Conservation (phyloP, 345 rosid species). For the Combretum micranthum region DNA sequence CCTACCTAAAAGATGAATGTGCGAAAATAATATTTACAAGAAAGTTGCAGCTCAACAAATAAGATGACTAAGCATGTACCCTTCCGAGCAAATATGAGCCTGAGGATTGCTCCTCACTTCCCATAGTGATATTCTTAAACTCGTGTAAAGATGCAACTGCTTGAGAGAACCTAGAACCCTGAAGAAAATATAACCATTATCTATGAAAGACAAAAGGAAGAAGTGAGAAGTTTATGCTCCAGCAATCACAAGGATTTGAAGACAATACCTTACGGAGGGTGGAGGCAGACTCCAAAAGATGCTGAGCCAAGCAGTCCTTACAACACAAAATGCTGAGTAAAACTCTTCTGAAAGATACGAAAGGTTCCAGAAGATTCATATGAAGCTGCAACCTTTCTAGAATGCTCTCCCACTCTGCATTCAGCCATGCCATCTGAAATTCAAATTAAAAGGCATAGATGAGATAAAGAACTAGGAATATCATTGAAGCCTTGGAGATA, state of each 20-base stretch:
- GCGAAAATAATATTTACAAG: no score
- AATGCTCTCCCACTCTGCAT: slow-evolving; percentile 67
- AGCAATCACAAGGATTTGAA: neutral
- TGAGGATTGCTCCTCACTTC: slow-evolving; percentile 33
- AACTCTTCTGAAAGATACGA: slow-evolving; percentile 79
- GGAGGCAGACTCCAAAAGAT: slow-evolving; percentile 89
- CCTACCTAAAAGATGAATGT: no score
- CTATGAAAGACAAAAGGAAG: slow-evolving; percentile 8
- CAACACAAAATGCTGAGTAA: slow-evolving; percentile 77
- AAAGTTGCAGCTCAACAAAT: no score
- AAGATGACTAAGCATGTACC: slow-evolving; percentile 31
- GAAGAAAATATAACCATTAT: slow-evolving; percentile 15
- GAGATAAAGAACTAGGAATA: neutral
- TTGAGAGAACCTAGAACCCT: slow-evolving; percentile 86
- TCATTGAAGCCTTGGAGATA: neutral
- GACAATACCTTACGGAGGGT: slow-evolving; percentile 79
- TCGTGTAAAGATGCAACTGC: slow-evolving; percentile 85
- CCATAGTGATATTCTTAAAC: slow-evolving; percentile 57
- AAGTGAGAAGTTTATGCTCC: neutral
- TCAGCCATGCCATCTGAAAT: slow-evolving; percentile 65
- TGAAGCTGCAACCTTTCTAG: slow-evolving; percentile 67
- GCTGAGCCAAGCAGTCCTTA: slow-evolving; percentile 43
- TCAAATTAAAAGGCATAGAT: slow-evolving; percentile 17
- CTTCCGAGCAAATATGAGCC: slow-evolving; percentile 80
- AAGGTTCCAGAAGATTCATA: slow-evolving; percentile 90